These are phyloP conservation scores for Suillus alpinus DNA, from an alignment of 768 basidiomycete species.

Conservation along the genomic window DNA sequence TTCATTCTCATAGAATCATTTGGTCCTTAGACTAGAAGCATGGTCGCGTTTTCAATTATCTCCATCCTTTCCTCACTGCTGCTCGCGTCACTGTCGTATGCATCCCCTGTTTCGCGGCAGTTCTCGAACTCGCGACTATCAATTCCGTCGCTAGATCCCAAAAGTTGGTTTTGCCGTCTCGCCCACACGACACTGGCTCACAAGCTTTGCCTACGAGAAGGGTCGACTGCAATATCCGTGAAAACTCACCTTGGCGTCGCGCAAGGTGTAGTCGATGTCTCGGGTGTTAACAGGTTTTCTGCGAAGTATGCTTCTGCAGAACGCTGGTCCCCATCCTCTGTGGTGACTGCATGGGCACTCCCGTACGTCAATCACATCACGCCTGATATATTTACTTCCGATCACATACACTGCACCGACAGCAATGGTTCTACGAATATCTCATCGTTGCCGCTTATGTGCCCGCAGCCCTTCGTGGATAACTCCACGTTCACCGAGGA, in stretches of 20 bases:
- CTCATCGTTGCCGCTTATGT: slow-evolving; percentile 61
- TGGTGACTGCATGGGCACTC: slow-evolving; percentile 55
- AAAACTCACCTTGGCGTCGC: slow-evolving; percentile 57
- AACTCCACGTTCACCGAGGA: slow-evolving; percentile 63
- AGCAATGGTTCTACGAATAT: slow-evolving; percentile 53
- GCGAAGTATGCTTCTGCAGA: slow-evolving; percentile 65
- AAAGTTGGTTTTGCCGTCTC: slow-evolving; percentile 41
- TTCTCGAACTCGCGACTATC: slow-evolving; percentile 16
- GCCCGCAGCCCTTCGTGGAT: slow-evolving; percentile 60
- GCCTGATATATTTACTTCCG: neutral
- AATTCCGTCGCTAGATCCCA: slow-evolving; percentile 33
- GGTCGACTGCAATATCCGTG: slow-evolving; percentile 26
- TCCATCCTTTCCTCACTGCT: slow-evolving; percentile 27
- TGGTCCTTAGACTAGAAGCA: slow-evolving; percentile 17
- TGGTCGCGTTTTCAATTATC: slow-evolving; percentile 36
- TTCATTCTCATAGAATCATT: neutral
- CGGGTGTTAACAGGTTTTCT: slow-evolving; percentile 54
- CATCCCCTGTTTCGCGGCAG: slow-evolving; percentile 23
- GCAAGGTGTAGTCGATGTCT: slow-evolving; percentile 44
- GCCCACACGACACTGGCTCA: slow-evolving; percentile 34
- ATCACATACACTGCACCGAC: neutral
- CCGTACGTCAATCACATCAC: slow-evolving; percentile 46
- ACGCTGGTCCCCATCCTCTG: slow-evolving; percentile 57
- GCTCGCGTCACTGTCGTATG: slow-evolving; percentile 27
- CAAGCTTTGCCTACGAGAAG: slow-evolving; percentile 40